These are phyloP conservation scores for Remersonia thermophila DNA, from an alignment of 2,329 filamentous ascomycete species.

Conservation along the genomic window DNA sequence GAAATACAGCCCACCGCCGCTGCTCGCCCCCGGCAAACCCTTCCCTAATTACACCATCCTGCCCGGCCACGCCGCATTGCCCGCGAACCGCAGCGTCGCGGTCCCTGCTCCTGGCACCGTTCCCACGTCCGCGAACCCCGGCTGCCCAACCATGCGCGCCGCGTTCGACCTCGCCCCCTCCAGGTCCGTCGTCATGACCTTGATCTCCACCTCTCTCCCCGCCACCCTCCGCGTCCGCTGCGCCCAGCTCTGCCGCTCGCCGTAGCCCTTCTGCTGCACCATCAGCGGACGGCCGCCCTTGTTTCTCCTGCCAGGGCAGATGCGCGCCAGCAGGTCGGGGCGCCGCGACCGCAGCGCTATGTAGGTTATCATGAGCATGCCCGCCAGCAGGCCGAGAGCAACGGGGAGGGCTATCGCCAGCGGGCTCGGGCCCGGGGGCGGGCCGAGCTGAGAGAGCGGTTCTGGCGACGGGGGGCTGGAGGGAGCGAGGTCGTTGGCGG, in stretches of 20 bases:
- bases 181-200: constrained; percentile 9
- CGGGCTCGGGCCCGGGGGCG: not conserved
- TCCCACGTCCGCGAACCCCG: no score
- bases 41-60: constrained; percentile 1
- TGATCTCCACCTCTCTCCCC: constrained; percentile 5
- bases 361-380: constrained; percentile 4
- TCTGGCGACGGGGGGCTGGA: no score
- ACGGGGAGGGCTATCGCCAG: constrained; percentile 9
- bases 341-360: not conserved
- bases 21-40: no score
- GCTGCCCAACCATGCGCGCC: not conserved
- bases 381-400: constrained; percentile 5
- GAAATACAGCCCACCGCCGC: no score
- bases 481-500: not conserved
- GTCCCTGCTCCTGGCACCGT: not conserved
- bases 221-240: not conserved
- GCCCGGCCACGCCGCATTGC: not conserved
- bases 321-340: not conserved
- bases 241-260: not conserved
- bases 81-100: no score
- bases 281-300: no score
- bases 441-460: not conserved
- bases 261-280: no score
- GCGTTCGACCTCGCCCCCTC: constrained; percentile 10
- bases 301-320: no score